These are phyloP conservation scores for Amphibolis antarctica DNA, from an alignment of 106 monocot genomes.

Conservation along the genomic window DNA sequence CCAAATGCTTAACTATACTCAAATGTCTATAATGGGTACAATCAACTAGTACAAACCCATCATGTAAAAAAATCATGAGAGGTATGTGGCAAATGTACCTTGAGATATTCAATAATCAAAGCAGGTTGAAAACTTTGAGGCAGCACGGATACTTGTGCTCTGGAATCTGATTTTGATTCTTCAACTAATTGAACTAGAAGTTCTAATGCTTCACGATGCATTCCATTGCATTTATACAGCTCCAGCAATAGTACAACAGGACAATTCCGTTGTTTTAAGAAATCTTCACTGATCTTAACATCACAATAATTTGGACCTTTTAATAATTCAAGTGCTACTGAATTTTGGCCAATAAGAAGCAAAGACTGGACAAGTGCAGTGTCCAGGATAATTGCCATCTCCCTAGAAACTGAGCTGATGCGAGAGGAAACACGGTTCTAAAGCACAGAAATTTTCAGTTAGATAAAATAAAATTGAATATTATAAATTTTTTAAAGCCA, in stretches of 20 bases:
- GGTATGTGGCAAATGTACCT: slow-evolving; percentile 28
- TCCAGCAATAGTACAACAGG: slow-evolving; percentile 51
- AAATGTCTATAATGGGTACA: too few relatives aligned
- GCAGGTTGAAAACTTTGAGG: slow-evolving; percentile 58
- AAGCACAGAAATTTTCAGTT: background rate
- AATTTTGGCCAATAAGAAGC: slow-evolving; percentile 68
- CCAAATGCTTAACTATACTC: too few relatives aligned
- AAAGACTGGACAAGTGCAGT: slow-evolving; percentile 87
- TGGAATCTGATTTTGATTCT: slow-evolving; percentile 62
- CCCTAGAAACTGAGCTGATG: slow-evolving; percentile 78
- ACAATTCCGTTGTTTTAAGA: slow-evolving; percentile 46
- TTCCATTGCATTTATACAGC: slow-evolving; percentile 74
- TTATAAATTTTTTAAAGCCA: too few relatives aligned
- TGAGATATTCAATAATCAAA: slow-evolving; percentile 95
- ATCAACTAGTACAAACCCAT: background rate
- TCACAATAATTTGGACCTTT: slow-evolving; percentile 96
- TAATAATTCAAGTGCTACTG: slow-evolving; percentile 52
- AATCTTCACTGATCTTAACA: slow-evolving; percentile 77
- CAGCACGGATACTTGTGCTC: slow-evolving; percentile 21
- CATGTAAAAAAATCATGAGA: background rate
- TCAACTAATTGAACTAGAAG: slow-evolving; percentile 69
- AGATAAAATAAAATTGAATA: background rate
- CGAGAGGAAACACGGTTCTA: slow-evolving; percentile 58
- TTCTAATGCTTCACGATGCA: slow-evolving; percentile 88
- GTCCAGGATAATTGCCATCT: slow-evolving; percentile 71